phyloP scores from a whole-genome alignment of 768 basidiomycete species.

The Suillus subluteus region DNA sequence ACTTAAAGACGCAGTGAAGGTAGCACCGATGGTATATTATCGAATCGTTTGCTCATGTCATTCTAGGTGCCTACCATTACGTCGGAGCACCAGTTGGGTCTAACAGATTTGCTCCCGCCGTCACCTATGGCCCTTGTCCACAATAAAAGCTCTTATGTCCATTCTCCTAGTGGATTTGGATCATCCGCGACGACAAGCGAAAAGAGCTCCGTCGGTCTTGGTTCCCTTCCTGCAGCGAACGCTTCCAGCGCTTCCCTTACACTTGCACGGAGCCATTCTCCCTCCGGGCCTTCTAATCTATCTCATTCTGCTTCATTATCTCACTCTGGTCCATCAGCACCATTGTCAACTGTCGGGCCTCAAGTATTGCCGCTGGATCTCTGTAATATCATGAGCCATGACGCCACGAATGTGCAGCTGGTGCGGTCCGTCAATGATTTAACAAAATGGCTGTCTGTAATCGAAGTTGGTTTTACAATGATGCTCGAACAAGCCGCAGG shows the following conservation, averaged over 20 bases:
- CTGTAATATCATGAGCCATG: slow-evolving; percentile 50
- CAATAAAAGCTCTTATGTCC: slow-evolving; percentile 39
- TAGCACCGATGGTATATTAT: slow-evolving; percentile 26
- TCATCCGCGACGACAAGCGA: slow-evolving; percentile 25
- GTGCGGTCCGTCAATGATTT: slow-evolving; percentile 76
- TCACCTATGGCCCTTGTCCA: slow-evolving; percentile 59
- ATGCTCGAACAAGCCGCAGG: slow-evolving; percentile 59
- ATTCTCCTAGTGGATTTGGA: slow-evolving; percentile 44
- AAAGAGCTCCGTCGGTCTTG: slow-evolving; percentile 25
- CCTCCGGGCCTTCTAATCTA: slow-evolving; percentile 30
- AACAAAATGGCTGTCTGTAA: slow-evolving; percentile 70
- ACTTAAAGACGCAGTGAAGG: slow-evolving; percentile 77
- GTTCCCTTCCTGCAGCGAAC: slow-evolving; percentile 36
- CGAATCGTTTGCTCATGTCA: slow-evolving; percentile 1
- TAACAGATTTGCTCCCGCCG: slow-evolving; percentile 72
- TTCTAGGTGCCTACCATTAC: slow-evolving; percentile 65
- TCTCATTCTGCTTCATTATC: slow-evolving; percentile 37
- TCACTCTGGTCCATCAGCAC: slow-evolving; percentile 36
- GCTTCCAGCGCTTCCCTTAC: slow-evolving; percentile 46
- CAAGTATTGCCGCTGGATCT: slow-evolving; percentile 73
- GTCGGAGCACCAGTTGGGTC: slow-evolving; percentile 70
- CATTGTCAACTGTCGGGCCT: slow-evolving; percentile 41
- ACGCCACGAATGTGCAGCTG: slow-evolving; percentile 69
- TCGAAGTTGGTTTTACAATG: slow-evolving; percentile 71
- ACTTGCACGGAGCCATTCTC: slow-evolving; percentile 36